Evolutionary conservation across 306 rosid species (phyloP).

Genomic region (Cicer chorassanicum): DNA sequence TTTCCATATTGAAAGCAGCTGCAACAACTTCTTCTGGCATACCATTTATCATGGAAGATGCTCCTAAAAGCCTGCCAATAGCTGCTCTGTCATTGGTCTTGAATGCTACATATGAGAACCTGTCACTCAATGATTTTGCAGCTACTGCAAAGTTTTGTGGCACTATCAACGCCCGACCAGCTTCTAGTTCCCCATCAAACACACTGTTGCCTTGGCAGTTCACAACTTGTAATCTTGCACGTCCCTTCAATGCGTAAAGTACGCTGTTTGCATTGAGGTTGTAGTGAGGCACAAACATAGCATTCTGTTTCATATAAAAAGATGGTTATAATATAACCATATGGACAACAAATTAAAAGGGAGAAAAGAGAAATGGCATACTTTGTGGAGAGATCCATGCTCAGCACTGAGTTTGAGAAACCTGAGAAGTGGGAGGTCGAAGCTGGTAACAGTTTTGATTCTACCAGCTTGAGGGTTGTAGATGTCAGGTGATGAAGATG

Average conservation of each 20-base stretch:
- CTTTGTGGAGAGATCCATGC: constrained; percentile 47
- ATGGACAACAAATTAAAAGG: too few relatives aligned
- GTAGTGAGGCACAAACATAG: constrained; percentile 67
- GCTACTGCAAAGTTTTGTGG: constrained; percentile 70
- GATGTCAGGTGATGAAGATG: constrained; percentile 51
- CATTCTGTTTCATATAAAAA: constrained; percentile 54
- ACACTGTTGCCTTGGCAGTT: constrained; percentile 58
- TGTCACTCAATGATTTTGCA: constrained; percentile 45
- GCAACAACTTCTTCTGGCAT: constrained; percentile 59
- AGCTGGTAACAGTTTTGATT: constrained; percentile 48
- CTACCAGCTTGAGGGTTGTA: constrained; percentile 56
- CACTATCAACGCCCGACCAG: constrained; percentile 52
- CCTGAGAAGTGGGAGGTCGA: constrained; percentile 50
- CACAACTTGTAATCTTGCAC: constrained; percentile 62
- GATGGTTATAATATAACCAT: too few relatives aligned
- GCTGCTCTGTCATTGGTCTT: constrained; percentile 57
- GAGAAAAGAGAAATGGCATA: neutral
- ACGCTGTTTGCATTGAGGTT: constrained; percentile 61
- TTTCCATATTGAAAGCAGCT: constrained; percentile 40
- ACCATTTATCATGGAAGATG: constrained; percentile 39
- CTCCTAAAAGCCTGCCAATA: constrained; percentile 54
- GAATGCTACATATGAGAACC: constrained; percentile 61
- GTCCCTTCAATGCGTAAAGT: constrained; percentile 52
- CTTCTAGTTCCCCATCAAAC: constrained; percentile 49
- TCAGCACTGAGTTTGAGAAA: constrained; percentile 58